These are phyloP conservation scores for Aaosphaeria arxii DNA, from an alignment of 2,329 filamentous ascomycete genomes.

Conservation along the genomic window DNA sequence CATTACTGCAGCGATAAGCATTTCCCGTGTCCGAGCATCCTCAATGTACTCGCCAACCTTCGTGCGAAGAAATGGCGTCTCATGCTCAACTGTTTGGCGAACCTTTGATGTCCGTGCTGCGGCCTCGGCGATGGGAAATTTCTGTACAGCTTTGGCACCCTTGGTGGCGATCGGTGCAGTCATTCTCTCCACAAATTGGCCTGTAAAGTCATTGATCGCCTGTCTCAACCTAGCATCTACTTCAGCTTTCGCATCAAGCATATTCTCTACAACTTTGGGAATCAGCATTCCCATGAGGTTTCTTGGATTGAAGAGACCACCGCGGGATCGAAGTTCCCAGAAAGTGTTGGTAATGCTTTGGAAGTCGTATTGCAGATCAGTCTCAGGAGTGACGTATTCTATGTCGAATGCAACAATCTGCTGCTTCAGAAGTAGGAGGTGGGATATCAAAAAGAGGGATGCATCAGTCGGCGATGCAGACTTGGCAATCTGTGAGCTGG, in stretches of 20 bases:
- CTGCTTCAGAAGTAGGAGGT: slow-evolving; percentile 91
- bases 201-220: slow-evolving; percentile 66
- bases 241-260: slow-evolving; percentile 69
- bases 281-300: slow-evolving; percentile 61
- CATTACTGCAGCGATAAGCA: slow-evolving; percentile 63
- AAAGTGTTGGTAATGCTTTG: slow-evolving; percentile 64
- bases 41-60: slow-evolving; percentile 63
- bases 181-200: slow-evolving; percentile 56
- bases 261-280: slow-evolving; percentile 66
- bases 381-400: slow-evolving; percentile 65
- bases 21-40: slow-evolving; percentile 63
- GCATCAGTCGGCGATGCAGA: slow-evolving; percentile 67
- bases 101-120: slow-evolving; percentile 42
- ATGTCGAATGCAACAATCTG: slow-evolving; percentile 96
- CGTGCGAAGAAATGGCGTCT: slow-evolving; percentile 54
- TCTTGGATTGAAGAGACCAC: slow-evolving; percentile 63
- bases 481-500: slow-evolving; percentile 67
- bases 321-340: slow-evolving; percentile 64
- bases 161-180: slow-evolving; percentile 43
- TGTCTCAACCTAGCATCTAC: slow-evolving; percentile 61
- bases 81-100: slow-evolving; percentile 55
- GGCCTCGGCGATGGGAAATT: slow-evolving; percentile 20
- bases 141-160: slow-evolving; percentile 14
- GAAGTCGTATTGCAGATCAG: slow-evolving; percentile 60
- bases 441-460: slow-evolving; percentile 90